Base-by-base conservation (phyloP, 2,329 filamentous ascomycete species). In the Teratosphaeriaceae sp. region DNA sequence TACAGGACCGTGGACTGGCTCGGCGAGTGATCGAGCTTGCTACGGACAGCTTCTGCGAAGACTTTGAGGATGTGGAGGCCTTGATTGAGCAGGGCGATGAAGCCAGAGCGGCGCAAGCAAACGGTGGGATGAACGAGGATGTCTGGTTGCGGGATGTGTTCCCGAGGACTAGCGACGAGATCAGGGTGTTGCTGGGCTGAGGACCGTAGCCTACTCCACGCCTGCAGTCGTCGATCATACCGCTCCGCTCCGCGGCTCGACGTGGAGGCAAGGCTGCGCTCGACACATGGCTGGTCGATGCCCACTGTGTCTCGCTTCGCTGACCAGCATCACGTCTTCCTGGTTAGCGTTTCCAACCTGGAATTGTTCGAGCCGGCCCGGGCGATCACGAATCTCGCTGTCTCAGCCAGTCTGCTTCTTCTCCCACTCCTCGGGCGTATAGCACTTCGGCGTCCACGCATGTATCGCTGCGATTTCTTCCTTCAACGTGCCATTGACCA, bases 361-460 rank as follows among this genome's bases (percentile, higher is more conserved):
- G n/a, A n/a, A n/a, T n/a, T n/a, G n/a, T n/a, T n/a, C n/a, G n/a
- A n/a, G n/a, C n/a, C n/a, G n/a, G n/a, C 5, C 31, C 31, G 20
- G 3, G 31, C 6, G 20, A 5, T 20, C n/a, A 3, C 35, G 4
- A 22, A 4, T 20, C 31, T n/a, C n/a, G n/a, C n/a, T n/a, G n/a
- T n/a, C n/a, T 45, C 38, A 40, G 16, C 18, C 16, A 30, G 30
- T 16, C 49, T 76, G 74, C 65, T 84, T 77, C 65, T 78, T 80
- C 68, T 86, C 79, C 80, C 85, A 94, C 70, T 96, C 87, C 58
- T 88, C 86, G 0, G 87, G 86, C 7, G 89, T 96, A 70, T 88
- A 85, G 65, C 89, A 95, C 68, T 88, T 94, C 21, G 88, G 87
- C 43, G 87, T 94, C 89, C 89, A 96, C 29, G 89, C 89, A 70